phyloP scores from a whole-genome alignment of 2,329 filamentous ascomycete genomes.

The Fusarium sarcochroum region DNA sequence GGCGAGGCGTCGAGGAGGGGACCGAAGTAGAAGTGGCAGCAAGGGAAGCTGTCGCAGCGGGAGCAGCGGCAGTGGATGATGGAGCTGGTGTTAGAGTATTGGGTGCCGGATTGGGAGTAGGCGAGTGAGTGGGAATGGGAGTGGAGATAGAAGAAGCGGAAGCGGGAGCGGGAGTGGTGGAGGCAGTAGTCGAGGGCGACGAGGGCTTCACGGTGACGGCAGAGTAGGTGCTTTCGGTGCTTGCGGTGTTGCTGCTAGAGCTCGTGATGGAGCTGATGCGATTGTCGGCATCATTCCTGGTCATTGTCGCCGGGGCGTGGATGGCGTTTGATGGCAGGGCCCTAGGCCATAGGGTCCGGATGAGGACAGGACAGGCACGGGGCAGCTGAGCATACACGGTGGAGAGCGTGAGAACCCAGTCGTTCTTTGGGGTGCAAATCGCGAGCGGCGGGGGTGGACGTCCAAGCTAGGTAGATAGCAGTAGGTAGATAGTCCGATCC shows the following conservation, averaged over 20 bases:
- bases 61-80: conserved; percentile 37
- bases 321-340: conserved; percentile 49
- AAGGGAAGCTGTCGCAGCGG: conserved; percentile 37
- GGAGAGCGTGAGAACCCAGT: conserved; percentile 16
- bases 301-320: conserved; percentile 69
- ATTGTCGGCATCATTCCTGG: conserved; percentile 73
- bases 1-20: conserved; percentile 38
- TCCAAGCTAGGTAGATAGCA: conserved; percentile 28
- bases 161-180: conserved; percentile 53
- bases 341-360: conserved; percentile 51
- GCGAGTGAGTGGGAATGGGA: conserved; percentile 50
- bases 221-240: conserved; percentile 76
- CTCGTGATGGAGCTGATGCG: conserved; percentile 66
- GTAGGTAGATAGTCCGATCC: too few species aligned
- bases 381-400: conserved; percentile 40
- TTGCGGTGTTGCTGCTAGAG: conserved; percentile 61
- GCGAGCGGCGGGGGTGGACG: conserved; percentile 34
- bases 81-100: conserved; percentile 37
- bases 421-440: conserved; percentile 22
- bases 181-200: conserved; percentile 46
- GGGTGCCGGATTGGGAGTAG: conserved; percentile 44
- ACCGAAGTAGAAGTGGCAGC: conserved; percentile 27
- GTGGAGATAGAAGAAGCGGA: conserved; percentile 51
- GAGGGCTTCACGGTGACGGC: conserved; percentile 73
- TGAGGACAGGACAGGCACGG: conserved; percentile 40